These are phyloP conservation scores for Wickerhamiella galacta DNA, from an alignment of 805 yeast species.

Conservation along the genomic window DNA sequence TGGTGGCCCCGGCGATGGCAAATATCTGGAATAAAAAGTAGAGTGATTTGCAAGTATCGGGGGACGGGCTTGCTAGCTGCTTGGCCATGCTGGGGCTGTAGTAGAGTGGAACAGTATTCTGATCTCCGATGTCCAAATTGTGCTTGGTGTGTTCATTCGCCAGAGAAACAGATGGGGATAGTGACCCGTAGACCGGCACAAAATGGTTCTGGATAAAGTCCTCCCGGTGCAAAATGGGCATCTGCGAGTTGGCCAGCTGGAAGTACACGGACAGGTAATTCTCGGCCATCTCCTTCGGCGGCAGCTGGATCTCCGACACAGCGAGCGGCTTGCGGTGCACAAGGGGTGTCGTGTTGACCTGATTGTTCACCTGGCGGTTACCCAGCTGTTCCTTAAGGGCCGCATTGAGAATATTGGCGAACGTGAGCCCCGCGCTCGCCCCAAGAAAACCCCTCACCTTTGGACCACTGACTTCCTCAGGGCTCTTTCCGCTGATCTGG, in stretches of 20 bases:
- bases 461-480: neutral
- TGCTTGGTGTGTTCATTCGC: slow-evolving; percentile 18
- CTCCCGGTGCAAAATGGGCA: slow-evolving; percentile 74
- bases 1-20: slow-evolving; percentile 65
- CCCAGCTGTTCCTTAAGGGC: slow-evolving; percentile 11
- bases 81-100: slow-evolving; percentile 11
- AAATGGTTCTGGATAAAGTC: slow-evolving; percentile 49
- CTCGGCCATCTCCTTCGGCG: slow-evolving; percentile 57
- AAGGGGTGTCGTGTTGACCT: slow-evolving; percentile 13
- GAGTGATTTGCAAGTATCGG: slow-evolving; percentile 19
- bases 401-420: slow-evolving; percentile 6
- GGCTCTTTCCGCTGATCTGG: neutral
- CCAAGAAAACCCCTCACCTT: slow-evolving; percentile 4
- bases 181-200: slow-evolving; percentile 63
- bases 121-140: neutral
- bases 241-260: slow-evolving; percentile 64
- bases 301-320: slow-evolving; percentile 35
- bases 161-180: slow-evolving; percentile 35
- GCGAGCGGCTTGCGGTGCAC: slow-evolving; percentile 2
- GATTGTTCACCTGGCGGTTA: slow-evolving; percentile 25
- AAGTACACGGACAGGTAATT: slow-evolving; percentile 48
- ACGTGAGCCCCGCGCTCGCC: slow-evolving; percentile 8
- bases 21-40: slow-evolving; percentile 62
- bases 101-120: slow-evolving; percentile 6
- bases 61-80: slow-evolving; percentile 11